phyloP scores from a whole-genome alignment of 441 rosid species.

The Euphorbia corollata region DNA sequence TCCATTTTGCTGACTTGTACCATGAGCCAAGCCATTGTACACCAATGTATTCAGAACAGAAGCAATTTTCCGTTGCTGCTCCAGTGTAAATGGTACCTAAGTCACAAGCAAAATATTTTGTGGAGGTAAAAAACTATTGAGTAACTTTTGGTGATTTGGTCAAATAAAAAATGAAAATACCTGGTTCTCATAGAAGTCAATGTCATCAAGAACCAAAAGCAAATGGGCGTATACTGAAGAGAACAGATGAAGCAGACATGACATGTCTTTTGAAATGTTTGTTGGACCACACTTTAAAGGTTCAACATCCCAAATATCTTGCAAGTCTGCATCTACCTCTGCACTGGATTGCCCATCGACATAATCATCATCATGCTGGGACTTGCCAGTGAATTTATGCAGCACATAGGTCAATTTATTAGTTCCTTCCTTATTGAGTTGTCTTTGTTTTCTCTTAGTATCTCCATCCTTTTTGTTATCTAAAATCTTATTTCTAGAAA shows the following conservation, averaged over 20 bases:
- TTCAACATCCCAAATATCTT: slow-evolving; percentile 73
- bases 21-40: slow-evolving; percentile 61
- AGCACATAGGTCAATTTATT: slow-evolving; percentile 66
- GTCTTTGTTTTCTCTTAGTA: slow-evolving; percentile 44
- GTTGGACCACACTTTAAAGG: slow-evolving; percentile 62
- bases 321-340: slow-evolving; percentile 34
- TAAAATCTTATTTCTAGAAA: slow-evolving; percentile 28
- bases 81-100: slow-evolving; percentile 79
- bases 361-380: slow-evolving; percentile 37
- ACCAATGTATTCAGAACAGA: slow-evolving; percentile 85
- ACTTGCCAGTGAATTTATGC: slow-evolving; percentile 71
- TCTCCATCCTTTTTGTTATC: slow-evolving; percentile 32
- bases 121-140: slow-evolving; percentile 19
- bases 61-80: slow-evolving; percentile 75
- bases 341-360: slow-evolving; percentile 33
- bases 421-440: slow-evolving; percentile 48
- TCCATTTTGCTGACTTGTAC: slow-evolving; percentile 42
- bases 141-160: background rate
- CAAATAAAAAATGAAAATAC: slow-evolving; percentile 30
- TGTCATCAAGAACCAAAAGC: slow-evolving; percentile 96
- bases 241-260: slow-evolving; percentile 81
- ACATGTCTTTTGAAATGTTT: slow-evolving; percentile 61
- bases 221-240: slow-evolving; percentile 88
- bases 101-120: slow-evolving; percentile 26
- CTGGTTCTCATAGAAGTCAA: slow-evolving; percentile 97